These are phyloP conservation scores for Benincasa hispida DNA, from an alignment of 306 rosid species.

Conservation along the genomic window DNA sequence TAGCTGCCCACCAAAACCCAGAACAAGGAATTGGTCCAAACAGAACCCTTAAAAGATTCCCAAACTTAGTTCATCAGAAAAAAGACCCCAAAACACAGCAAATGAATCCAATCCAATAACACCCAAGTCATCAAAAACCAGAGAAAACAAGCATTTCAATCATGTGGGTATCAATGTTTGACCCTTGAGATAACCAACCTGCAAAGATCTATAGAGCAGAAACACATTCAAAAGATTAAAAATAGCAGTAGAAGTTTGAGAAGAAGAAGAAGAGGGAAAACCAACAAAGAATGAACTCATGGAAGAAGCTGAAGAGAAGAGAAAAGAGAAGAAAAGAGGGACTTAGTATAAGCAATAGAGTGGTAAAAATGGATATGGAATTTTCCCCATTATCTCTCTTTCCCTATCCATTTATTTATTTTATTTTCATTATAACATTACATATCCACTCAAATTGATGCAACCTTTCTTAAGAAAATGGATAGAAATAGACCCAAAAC, in stretches of 20 bases:
- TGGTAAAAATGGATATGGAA: conserved; percentile 27
- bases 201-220: conserved; percentile 15
- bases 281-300: conserved; percentile 24
- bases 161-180: conserved; percentile 25
- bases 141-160: conserved; percentile 12
- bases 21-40: conserved; percentile 32
- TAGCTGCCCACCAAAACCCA: conserved; percentile 48
- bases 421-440: conserved; percentile 3
- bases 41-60: conserved; percentile 46
- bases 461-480: background rate
- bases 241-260: conserved; percentile 2
- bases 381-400: conserved; percentile 34
- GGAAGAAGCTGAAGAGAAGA: conserved; percentile 10
- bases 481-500: background rate
- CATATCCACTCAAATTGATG: conserved; percentile 32
- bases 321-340: background rate
- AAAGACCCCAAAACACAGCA: conserved; percentile 6
- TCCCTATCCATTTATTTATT: background rate
- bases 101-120: conserved; percentile 11
- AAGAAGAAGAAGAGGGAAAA: conserved; percentile 9
- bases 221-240: background rate
- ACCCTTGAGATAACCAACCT: conserved; percentile 10
- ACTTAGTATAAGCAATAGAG: conserved; percentile 23
- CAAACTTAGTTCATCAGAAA: conserved; percentile 21
- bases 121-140: conserved; percentile 19